Percentiles rank a stretch among this genome's conserved stretches.
These are phyloP conservation scores for Megacollybia marginata DNA, from an alignment of 768 basidiomycete species.

Conservation along the genomic window DNA sequence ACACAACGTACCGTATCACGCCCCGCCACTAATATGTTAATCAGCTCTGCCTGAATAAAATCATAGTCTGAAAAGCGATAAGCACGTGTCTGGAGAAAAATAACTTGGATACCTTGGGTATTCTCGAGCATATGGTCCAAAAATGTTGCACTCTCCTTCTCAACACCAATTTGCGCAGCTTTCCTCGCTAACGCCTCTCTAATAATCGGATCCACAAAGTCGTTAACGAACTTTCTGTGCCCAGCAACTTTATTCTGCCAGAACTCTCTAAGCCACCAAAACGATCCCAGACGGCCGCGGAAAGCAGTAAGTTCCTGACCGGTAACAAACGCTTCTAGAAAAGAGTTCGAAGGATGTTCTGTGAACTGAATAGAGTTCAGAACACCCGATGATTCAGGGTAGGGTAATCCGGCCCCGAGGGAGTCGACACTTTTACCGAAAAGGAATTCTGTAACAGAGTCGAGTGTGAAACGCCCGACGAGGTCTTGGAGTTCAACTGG, in stretches of 20 bases:
- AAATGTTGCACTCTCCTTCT: constrained; percentile 36
- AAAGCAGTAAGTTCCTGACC: constrained; percentile 35
- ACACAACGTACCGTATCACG: constrained; percentile 30
- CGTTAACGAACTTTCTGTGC: constrained; percentile 39
- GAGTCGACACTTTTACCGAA: constrained; percentile 42
- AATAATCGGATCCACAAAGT: constrained; percentile 48
- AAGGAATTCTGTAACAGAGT: constrained; percentile 52
- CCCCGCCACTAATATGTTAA: constrained; percentile 37
- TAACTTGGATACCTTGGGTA: constrained; percentile 34
- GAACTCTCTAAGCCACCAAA: constrained; percentile 50
- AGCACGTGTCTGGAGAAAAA: neutral
- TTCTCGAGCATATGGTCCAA: constrained; percentile 46
- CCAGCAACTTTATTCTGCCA: constrained; percentile 38
- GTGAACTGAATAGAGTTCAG: constrained; percentile 7
- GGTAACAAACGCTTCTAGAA: constrained; percentile 41
- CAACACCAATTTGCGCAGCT: constrained; percentile 6
- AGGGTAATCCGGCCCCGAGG: constrained; percentile 39
- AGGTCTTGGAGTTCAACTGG: constrained; percentile 58
- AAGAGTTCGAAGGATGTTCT: constrained; percentile 28
- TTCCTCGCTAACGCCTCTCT: constrained; percentile 32
- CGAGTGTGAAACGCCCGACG: constrained; percentile 49
- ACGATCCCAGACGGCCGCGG: constrained; percentile 31
- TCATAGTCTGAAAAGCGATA: constrained; percentile 23
- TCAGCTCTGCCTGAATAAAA: constrained; percentile 35
- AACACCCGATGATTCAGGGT: constrained; percentile 28